Conservation (phyloP, 2,329 filamentous ascomycete genomes). For the Exophiala spinifera region DNA sequence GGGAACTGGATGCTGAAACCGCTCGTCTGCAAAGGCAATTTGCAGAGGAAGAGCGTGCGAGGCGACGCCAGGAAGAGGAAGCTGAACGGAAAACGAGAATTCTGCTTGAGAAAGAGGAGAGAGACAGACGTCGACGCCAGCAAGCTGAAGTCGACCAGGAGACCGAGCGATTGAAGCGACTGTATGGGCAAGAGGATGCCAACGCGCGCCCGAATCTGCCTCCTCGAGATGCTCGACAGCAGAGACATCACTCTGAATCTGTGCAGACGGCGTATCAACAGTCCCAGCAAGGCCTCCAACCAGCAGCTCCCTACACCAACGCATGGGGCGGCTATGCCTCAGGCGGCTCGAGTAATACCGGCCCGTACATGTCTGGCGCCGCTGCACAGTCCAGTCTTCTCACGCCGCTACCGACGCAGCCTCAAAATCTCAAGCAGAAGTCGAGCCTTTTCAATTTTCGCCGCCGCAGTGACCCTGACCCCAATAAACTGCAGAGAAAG, state of each 20-base stretch:
- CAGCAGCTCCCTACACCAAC: slow-evolving; percentile 4
- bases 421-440: slow-evolving; percentile 35
- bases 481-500: slow-evolving; percentile 42
- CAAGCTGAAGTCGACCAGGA: slow-evolving; percentile 68
- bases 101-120: slow-evolving; percentile 53
- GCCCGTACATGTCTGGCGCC: slow-evolving; percentile 31
- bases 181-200: slow-evolving; percentile 47
- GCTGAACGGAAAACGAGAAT: slow-evolving; percentile 52
- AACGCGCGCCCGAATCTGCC: slow-evolving; percentile 20
- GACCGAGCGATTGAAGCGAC: slow-evolving; percentile 65
- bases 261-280: slow-evolving; percentile 18
- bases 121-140: slow-evolving; percentile 47
- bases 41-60: slow-evolving; percentile 43
- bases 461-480: slow-evolving; percentile 34
- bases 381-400: slow-evolving; percentile 26
- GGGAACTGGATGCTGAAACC: slow-evolving; percentile 52
- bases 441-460: slow-evolving; percentile 47
- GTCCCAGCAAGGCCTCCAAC: slow-evolving; percentile 13
- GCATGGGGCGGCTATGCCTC: slow-evolving; percentile 9
- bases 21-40: slow-evolving; percentile 43
- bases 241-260: slow-evolving; percentile 22
- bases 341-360: slow-evolving; percentile 2
- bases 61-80: slow-evolving; percentile 48
- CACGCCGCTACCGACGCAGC: slow-evolving; percentile 7
- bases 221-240: slow-evolving; percentile 16